These are phyloP conservation scores for Crithidia acanthocephali DNA, from an alignment of 208 protist species.

Conservation along the genomic window DNA sequence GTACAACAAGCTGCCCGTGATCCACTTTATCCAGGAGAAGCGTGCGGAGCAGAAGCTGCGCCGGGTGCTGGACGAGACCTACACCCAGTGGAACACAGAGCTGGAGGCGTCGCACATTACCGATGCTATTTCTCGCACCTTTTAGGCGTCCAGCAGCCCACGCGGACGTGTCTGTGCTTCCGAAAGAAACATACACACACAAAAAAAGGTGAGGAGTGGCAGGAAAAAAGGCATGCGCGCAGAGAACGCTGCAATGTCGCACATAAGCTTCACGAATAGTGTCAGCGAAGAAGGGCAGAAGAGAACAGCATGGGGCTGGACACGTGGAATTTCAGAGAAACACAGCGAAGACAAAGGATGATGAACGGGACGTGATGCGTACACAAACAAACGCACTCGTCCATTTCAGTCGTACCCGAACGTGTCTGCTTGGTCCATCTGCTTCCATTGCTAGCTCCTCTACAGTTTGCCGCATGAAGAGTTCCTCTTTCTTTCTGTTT, in stretches of 20 bases:
- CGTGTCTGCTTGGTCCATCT: no score
- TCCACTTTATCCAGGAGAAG: constrained; percentile 92
- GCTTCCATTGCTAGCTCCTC: neutral
- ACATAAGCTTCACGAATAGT: no score
- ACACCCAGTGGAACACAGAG: constrained; percentile 84
- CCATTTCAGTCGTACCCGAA: no score
- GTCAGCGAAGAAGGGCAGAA: no score
- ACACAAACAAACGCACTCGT: no score
- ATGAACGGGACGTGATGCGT: no score
- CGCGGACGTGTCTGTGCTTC: neutral
- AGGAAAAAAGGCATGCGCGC: no score
- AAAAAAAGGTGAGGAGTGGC: neutral
- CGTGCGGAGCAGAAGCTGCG: constrained; percentile 84
- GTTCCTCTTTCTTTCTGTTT: neutral
- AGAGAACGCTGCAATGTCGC: no score
- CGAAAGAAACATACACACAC: constrained; percentile 3
- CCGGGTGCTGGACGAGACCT: constrained; percentile 85
- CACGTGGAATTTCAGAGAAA: no score
- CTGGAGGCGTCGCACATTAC: constrained; percentile 78
- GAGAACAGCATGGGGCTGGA: no score
- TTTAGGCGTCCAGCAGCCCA: constrained; percentile 31
- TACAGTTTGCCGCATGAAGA: neutral
- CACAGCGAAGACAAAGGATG: no score
- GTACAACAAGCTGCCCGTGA: constrained; percentile 88
- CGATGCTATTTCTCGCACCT: constrained; percentile 82